Percentiles rank a stretch among this genome's conserved stretches.
phyloP scores from a whole-genome alignment of 768 basidiomycete genomes.

The Termitomyces sp. region DNA sequence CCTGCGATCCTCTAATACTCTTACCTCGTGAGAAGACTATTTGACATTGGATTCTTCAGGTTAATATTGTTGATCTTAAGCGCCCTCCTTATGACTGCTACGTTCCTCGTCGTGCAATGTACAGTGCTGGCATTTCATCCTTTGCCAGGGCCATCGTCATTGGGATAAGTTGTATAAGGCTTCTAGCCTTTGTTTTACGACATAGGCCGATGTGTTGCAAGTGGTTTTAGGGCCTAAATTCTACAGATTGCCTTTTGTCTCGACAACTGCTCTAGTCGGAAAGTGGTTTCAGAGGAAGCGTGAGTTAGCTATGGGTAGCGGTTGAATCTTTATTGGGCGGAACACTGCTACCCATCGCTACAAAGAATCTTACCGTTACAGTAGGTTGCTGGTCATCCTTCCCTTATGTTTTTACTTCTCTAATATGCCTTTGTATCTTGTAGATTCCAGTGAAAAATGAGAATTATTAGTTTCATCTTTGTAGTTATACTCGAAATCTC shows the following conservation, averaged over 20 bases:
- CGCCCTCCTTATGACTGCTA: conserved; percentile 46
- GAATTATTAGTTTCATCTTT: conserved; percentile 64
- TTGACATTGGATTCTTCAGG: conserved; percentile 69
- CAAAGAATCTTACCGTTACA: conserved; percentile 48
- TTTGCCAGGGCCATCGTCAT: conserved; percentile 67
- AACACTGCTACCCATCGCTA: conserved; percentile 59
- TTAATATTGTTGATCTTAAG: conserved; percentile 46
- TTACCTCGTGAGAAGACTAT: conserved; percentile 57
- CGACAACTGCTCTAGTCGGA: conserved; percentile 53
- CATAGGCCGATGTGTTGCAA: no score
- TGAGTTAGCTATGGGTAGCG: conserved; percentile 49
- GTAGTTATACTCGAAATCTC: conserved; percentile 39
- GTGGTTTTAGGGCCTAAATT: background rate
- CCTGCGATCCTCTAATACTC: conserved; percentile 42
- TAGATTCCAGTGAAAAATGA: conserved; percentile 76
- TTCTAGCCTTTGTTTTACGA: no score
- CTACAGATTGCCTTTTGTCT: conserved; percentile 48
- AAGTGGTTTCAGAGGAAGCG: conserved; percentile 73
- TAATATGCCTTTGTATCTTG: background rate
- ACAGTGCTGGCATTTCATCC: conserved; percentile 76
- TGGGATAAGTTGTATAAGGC: conserved; percentile 42
- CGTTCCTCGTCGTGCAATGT: conserved; percentile 68
- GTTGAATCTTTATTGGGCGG: conserved; percentile 70
- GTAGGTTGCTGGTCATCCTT: conserved; percentile 31
- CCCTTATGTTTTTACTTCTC: background rate